Evolutionary conservation across 352 stramenopile genomes (phyloP), one percentile per base, ranked within the genome.

Genomic region (Phytophthora agathidicida): DNA sequence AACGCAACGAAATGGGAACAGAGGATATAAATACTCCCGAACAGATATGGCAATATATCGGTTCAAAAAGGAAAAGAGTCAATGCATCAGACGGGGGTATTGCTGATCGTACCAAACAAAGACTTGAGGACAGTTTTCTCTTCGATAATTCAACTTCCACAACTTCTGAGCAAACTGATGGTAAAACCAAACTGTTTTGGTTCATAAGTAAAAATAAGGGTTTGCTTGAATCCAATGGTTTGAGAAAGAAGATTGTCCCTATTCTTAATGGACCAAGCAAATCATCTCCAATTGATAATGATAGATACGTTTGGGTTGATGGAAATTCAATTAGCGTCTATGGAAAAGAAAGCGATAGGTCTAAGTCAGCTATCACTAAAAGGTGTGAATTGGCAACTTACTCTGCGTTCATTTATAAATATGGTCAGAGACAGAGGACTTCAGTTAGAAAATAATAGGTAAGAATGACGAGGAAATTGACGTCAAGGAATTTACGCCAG

Each of bases 301-400:
- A 22, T 52, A 31, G 46, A 39, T 65, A 65, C 39, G 27, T 58
- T 11, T 65, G 56, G 56, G 39, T 65, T 35, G 22, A 58, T 47
- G 37, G 39, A n/a, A 35, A 10, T 39, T 43, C 56, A 37, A 53
- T 58, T 48, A 38, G 37, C 19, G 46, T 65, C 26, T 65, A 58
- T 47, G 46, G 45, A 31, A 58, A 38, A 27, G 24, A 53, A 36
- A 52, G 38, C 41, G 26, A 20, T 19, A 32, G 23, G 47, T 7
- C 42, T 11, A 59, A 59, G 26, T 47, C 37, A 36, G 38, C 38
- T 11, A 52, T 65, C 27, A 52, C 46, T 20, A 58, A 59, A n/a
- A 27, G 37, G 48, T 5, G 46, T 65, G 3, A 26, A 65, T 65
- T 65, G 46, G 46, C 19, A 19, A 43, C 42, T 26, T 26, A 59